These are phyloP conservation scores for Pterocarpus santalinus DNA, from an alignment of 306 rosid genomes.

Conservation along the genomic window DNA sequence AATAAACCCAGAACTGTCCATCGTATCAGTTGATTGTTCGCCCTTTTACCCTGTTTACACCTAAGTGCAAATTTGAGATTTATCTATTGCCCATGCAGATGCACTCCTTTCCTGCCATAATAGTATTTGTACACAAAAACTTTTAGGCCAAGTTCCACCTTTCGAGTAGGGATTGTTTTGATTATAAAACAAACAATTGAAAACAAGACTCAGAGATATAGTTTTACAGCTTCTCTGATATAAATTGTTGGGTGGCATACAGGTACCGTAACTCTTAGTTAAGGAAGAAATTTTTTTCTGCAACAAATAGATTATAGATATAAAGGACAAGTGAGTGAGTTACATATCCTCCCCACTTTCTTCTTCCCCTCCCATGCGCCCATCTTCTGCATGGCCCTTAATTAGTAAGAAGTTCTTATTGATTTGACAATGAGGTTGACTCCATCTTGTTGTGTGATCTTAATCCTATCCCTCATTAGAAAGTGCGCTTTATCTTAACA, in stretches of 20 bases:
- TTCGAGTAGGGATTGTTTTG: too few species aligned
- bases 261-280: too few species aligned
- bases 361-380: too few species aligned
- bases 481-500: conserved; percentile 55
- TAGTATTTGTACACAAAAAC: too few species aligned
- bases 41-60: background rate
- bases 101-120: background rate
- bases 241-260: too few species aligned
- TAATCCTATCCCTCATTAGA: conserved; percentile 24
- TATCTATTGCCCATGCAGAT: background rate
- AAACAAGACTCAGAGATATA: too few species aligned
- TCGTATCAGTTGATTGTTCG: background rate
- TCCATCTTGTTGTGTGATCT: conserved; percentile 20
- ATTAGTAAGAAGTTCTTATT: background rate
- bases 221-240: too few species aligned
- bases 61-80: background rate
- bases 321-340: background rate
- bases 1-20: background rate
- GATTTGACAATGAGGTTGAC: conserved; percentile 47
- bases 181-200: too few species aligned
- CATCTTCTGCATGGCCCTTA: conserved; percentile 23
- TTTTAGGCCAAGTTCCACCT: too few species aligned
- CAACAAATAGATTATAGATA: too few species aligned
- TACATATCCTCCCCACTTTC: background rate
- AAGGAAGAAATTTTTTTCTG: too few species aligned